Evolutionary conservation across 2,329 filamentous ascomycete genomes (phyloP), one percentile per base, ranked within the genome.

Genomic region (Clarireedia paspali): DNA sequence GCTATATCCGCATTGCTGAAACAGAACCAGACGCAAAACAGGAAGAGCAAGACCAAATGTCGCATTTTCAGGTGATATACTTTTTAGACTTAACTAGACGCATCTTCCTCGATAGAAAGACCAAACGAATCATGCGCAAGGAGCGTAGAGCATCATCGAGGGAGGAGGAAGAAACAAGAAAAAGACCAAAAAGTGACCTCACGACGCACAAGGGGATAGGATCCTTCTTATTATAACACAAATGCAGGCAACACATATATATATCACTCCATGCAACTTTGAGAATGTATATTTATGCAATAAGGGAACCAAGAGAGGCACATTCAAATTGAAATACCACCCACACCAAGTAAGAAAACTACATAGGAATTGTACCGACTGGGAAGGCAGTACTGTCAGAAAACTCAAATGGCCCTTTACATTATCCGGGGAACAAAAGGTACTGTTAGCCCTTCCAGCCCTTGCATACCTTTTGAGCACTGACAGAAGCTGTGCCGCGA

Each of bases 381-480:
- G 39, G 44, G 26, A 50, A 55, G 46, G 39, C 47, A 55, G 53
- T 38, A 50, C 2, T 20, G 20, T 20, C 2, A 20, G 20, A 38
- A 24, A 9, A 9, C 1, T 12, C 12, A 14, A 12, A 34, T 50
- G 17, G 27, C 12, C 5, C 24, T 50, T 45, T 45, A 24, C 38
- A 6, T 50, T 2, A 20, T 20, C 39, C 20, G 15, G 3, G 5
- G 10, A 39, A 40, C 26, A n/a, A 42, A 49, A n/a, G 34, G 20
- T 20, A 45, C 53, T 27, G 38, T 50, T 50, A 27, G 53, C 46
- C 46, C 53, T 55, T 55, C 27, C 47, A 55, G 53, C 46, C 46
- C 53, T 55, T 55, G 39, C 47, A 55, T 36, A 55, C 39, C 20
- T 20, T 20, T 6, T 6, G 39, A 42, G 20, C 14, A 23, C 12